Evolutionary conservation across 164 flowering plant genomes (phyloP).

Genomic region (Saururus chinensis): DNA sequence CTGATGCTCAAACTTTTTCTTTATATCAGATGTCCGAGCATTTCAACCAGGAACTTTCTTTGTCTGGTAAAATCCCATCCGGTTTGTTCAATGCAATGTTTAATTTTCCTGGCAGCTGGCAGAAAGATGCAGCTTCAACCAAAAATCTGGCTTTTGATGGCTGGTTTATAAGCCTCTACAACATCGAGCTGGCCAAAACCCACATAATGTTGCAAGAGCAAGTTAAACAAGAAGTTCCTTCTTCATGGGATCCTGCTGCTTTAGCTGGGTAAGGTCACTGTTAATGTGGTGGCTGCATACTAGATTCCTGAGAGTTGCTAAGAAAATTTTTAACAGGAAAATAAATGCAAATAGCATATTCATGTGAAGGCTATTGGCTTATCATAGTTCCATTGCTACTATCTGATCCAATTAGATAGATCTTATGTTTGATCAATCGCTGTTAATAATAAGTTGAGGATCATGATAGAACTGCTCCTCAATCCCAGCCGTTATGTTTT

Average conservation of each 20-base stretch:
- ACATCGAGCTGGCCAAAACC: constrained; percentile 49
- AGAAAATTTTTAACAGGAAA: too few relatives aligned
- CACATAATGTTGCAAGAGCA: constrained; percentile 42
- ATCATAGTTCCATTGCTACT: too few relatives aligned
- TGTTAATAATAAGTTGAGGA: too few relatives aligned
- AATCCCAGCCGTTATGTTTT: too few relatives aligned
- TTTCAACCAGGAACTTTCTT: constrained; percentile 54
- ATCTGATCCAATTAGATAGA: too few relatives aligned
- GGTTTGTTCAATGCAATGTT: constrained; percentile 73
- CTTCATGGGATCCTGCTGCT: constrained; percentile 80
- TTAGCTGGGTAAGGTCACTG: constrained; percentile 55
- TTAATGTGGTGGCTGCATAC: background rate
- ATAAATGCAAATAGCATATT: too few relatives aligned
- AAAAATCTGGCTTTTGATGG: constrained; percentile 82
- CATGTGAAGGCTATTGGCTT: too few relatives aligned
- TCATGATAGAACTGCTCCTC: too few relatives aligned
- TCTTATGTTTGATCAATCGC: too few relatives aligned
- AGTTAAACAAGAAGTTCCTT: constrained; percentile 63
- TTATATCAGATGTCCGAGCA: constrained; percentile 74
- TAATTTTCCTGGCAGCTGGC: constrained; percentile 59
- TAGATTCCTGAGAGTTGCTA: background rate
- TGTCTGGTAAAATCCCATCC: constrained; percentile 74
- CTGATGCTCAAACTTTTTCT: background rate
- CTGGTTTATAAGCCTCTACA: constrained; percentile 63
- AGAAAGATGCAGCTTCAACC: constrained; percentile 55